Evolutionary conservation across 1,139 yeast genomes (phyloP).

Genomic region (Hyphopichia buzzinii): DNA sequence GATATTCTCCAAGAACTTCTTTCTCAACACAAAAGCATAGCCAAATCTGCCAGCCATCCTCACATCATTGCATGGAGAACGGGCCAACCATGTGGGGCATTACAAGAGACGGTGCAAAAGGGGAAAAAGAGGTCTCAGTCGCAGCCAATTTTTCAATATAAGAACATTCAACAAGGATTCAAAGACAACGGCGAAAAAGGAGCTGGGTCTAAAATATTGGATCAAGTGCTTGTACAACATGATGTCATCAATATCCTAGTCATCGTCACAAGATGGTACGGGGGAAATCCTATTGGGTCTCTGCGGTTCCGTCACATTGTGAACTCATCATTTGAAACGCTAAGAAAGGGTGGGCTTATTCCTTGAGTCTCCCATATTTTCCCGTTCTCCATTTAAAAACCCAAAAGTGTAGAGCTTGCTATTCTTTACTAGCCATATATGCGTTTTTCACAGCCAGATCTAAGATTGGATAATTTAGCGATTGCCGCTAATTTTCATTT

Average conservation of each 20-base stretch:
- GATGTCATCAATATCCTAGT: conserved; percentile 52
- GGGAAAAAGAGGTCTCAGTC: background rate
- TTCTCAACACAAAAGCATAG: conserved; percentile 34
- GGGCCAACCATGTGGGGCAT: conserved; percentile 23
- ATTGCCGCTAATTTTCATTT: no score
- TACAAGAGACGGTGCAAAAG: background rate
- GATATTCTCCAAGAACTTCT: conserved; percentile 35
- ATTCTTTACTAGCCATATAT: no score
- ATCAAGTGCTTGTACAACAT: conserved; percentile 46
- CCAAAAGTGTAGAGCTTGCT: no score
- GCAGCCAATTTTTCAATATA: conserved; percentile 7
- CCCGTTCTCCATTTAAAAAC: no score
- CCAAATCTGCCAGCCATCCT: conserved; percentile 60
- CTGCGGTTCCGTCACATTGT: conserved; percentile 63
- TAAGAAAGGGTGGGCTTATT: conserved; percentile 15
- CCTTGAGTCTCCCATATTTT: background rate
- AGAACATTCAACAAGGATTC: conserved; percentile 50
- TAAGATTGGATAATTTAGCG: no score
- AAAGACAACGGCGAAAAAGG: conserved; percentile 67
- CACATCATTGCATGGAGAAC: conserved; percentile 69
- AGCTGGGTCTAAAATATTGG: conserved; percentile 55
- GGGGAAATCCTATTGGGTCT: conserved; percentile 66
- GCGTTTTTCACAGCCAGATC: no score
- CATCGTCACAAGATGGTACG: conserved; percentile 72
- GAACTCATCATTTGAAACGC: conserved; percentile 47